phyloP scores from a whole-genome alignment of 805 yeast genomes.

The Candida orba region DNA sequence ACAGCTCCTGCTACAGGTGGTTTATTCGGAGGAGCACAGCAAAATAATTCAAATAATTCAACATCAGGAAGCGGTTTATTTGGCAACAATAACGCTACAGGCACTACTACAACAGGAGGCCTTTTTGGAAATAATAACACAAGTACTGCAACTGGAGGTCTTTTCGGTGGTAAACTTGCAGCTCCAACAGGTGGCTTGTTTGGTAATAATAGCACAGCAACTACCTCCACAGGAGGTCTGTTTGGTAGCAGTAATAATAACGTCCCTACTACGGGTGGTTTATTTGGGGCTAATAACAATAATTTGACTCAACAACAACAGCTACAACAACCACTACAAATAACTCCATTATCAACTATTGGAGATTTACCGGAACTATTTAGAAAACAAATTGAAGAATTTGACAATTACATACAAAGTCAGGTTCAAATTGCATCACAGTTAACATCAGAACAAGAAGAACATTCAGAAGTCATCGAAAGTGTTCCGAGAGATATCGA shows the following conservation, averaged over 20 bases:
- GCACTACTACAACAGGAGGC: neutral
- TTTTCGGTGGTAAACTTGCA: neutral
- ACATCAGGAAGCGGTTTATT: too few species aligned
- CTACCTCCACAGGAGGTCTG: neutral
- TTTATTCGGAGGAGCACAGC: conserved; percentile 1
- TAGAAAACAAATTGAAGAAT: conserved; percentile 59
- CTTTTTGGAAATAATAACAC: neutral
- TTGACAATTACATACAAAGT: conserved; percentile 64
- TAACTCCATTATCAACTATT: conserved; percentile 70
- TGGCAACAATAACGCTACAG: neutral
- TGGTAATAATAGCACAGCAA: neutral
- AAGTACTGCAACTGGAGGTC: neutral
- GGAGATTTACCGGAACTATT: conserved; percentile 67
- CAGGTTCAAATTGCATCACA: conserved; percentile 70
- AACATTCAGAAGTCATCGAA: conserved; percentile 55
- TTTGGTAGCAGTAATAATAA: neutral
- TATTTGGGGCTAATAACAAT: conserved; percentile 7
- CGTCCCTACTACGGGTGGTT: conserved; percentile 7
- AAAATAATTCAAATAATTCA: too few species aligned
- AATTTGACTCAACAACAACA: conserved; percentile 21
- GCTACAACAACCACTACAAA: conserved; percentile 34
- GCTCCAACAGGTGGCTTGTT: neutral
- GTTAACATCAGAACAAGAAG: conserved; percentile 51
- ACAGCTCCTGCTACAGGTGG: neutral
- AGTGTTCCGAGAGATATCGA: conserved; percentile 70